Evolutionary conservation across 2,329 filamentous ascomycete genomes (phyloP), one percentile per base, ranked within the genome.

Genomic region (Colletotrichum tofieldiae): DNA sequence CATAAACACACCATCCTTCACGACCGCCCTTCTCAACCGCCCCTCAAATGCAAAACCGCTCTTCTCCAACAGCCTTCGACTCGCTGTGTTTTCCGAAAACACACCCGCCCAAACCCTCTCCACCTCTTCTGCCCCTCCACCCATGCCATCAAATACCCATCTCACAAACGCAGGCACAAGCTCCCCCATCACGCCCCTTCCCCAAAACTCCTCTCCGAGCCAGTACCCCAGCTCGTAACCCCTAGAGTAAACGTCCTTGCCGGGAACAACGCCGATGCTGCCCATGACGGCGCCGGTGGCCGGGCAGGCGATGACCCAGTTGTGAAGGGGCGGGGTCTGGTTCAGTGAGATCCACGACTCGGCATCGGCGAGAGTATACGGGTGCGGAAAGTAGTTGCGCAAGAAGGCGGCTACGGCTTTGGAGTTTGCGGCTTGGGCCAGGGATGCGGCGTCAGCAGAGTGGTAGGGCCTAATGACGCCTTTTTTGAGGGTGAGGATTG

Each of bases 201-300:
- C 85, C 87, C 86, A 86, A 59, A 80, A 77, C 9, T 77, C 74
- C 47, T 78, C 79, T 0, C 80, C 82, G 26, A 86, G 43, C 82
- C 84, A 88, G 78, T 89, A 89, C 2, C 87, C 87, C 0, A 89
- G 8, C 78, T 88, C 85, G 75, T 82, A 82, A 3, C 82, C 84
- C 59, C 81, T 79, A 71, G 79, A 82, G 66, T 86, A 80, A 73
- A 85, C 78, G 63, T 86, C 83, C n/a, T 74, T 72, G 6, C 77
- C 69, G 4, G 79, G 73, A 43, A 78, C 78, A 49, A 87, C 75
- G 41, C 86, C 84, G n/a, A 88, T 79, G 68, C 77, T 77, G 56
- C 87, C 87, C 18, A 83, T 77, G 63, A 37, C 51, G 8, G 52
- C 41, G 20, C 69, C 65, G 4, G 69, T 47, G 20, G 52, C n/a